A percentile compares a stretch with the other conserved stretches of the same genome.
Evolutionary conservation across 164 flowering plant species (phyloP).

Genomic region (Brasenia schreberi): DNA sequence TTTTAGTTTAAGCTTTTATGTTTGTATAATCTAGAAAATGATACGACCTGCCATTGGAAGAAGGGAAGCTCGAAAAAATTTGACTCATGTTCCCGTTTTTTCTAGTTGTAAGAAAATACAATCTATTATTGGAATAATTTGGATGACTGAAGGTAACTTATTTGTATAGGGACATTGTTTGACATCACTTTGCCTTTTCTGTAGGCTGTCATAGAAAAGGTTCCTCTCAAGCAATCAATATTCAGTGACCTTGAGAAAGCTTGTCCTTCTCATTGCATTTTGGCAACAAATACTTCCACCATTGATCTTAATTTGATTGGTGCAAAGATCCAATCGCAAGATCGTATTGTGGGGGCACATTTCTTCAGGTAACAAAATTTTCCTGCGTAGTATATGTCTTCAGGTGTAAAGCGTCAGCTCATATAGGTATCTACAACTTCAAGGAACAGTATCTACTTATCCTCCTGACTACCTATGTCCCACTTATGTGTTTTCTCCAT

Average conservation of each 20-base stretch:
- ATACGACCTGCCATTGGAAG: too few species aligned
- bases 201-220: constrained; percentile 86
- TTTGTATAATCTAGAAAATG: too few species aligned
- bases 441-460: too few species aligned
- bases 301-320: constrained; percentile 84
- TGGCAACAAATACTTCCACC: constrained; percentile 91
- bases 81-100: too few species aligned
- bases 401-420: background rate
- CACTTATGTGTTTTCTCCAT: constrained; percentile 8
- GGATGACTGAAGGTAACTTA: too few species aligned
- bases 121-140: too few species aligned
- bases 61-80: too few species aligned
- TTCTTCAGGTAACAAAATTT: constrained; percentile 78
- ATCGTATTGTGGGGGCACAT: constrained; percentile 90
- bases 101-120: too few species aligned
- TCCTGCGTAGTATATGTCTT: background rate
- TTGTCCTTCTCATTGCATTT: constrained; percentile 85
- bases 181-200: constrained; percentile 2
- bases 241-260: constrained; percentile 75
- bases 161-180: background rate
- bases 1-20: too few species aligned
- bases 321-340: constrained; percentile 60
- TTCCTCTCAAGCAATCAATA: constrained; percentile 73
- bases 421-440: background rate
- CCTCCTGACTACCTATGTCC: too few species aligned